Evolutionary conservation across 1,284 basidiomycete genomes (phyloP).

Genomic region (Tremellales sp.): DNA sequence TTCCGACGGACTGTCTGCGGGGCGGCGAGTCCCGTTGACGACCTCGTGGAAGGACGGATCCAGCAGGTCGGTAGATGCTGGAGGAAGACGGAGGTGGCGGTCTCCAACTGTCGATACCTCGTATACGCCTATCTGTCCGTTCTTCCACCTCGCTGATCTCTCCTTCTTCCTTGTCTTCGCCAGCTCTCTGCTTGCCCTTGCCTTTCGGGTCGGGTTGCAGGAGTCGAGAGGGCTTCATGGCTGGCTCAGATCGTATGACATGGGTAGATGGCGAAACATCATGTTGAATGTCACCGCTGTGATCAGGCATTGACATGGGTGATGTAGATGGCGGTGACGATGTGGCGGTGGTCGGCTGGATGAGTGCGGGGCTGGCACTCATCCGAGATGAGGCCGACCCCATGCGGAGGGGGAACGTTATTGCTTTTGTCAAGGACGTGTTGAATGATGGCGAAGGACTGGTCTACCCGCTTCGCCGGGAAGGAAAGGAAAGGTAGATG

Average conservation of each 20-base stretch:
- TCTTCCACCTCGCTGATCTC: constrained; percentile 29
- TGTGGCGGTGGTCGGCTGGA: background rate
- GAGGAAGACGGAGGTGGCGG: background rate
- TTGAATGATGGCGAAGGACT: background rate
- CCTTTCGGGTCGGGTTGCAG: no score
- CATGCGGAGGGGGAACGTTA: constrained; percentile 2
- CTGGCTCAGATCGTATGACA: no score
- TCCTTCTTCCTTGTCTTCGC: constrained; percentile 28
- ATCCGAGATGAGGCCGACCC: constrained; percentile 18
- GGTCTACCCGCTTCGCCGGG: background rate
- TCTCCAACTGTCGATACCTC: constrained; percentile 6
- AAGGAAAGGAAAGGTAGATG: background rate
- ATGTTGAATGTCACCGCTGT: background rate
- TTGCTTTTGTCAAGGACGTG: background rate
- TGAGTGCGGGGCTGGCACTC: constrained; percentile 16
- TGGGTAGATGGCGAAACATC: no score
- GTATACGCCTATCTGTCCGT: constrained; percentile 8
- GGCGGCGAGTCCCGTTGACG: background rate
- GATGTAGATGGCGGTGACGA: background rate
- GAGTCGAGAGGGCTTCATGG: no score
- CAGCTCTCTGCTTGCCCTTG: background rate
- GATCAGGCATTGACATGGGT: background rate
- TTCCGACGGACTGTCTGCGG: background rate
- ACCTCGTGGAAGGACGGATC: background rate
- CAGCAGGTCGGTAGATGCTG: background rate